Conservation (phyloP, 2,329 filamentous ascomycete species). For the Exophiala viscosa region DNA sequence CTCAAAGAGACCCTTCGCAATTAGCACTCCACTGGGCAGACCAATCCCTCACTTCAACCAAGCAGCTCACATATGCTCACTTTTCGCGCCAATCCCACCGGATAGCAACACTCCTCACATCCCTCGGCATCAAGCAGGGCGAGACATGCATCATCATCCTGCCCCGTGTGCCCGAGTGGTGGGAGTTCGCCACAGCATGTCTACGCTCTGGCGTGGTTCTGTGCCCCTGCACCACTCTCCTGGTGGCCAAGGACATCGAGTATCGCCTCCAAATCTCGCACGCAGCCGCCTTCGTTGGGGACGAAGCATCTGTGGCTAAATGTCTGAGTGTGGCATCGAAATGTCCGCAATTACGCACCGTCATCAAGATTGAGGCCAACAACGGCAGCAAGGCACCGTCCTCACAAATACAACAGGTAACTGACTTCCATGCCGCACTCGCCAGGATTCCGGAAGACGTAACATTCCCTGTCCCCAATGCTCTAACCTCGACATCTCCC, state of each 20-base stretch:
- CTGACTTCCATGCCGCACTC: conserved; percentile 30
- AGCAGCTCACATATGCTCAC: conserved; percentile 35
- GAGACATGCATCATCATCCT: conserved; percentile 38
- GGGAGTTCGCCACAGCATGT: conserved; percentile 39
- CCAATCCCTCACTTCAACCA: conserved; percentile 31
- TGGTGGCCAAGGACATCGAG: conserved; percentile 40
- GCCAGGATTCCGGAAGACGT: conserved; percentile 27
- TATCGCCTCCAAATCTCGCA: conserved; percentile 35
- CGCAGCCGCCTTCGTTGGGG: conserved; percentile 39
- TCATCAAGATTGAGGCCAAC: conserved; percentile 32
- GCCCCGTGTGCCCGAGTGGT: conserved; percentile 38
- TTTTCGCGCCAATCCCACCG: conserved; percentile 38
- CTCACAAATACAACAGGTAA: conserved; percentile 8
- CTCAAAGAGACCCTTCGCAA: conserved; percentile 28
- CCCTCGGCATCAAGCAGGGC: conserved; percentile 33
- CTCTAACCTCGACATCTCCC: conserved; percentile 31
- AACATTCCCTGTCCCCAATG: conserved; percentile 13
- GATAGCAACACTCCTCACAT: conserved; percentile 34
- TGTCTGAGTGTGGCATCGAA: conserved; percentile 32
- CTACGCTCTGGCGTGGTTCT: conserved; percentile 37
- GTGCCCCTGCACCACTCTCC: conserved; percentile 38
- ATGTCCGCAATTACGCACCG: conserved; percentile 34
- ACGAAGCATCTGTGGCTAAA: conserved; percentile 34
- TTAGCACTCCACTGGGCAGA: conserved; percentile 41
- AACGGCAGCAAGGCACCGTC: conserved; percentile 9